A percentile compares a stretch with the other conserved stretches of the same genome.
These are phyloP conservation scores for Biscogniauxia mediterranea DNA, from an alignment of 2,329 filamentous ascomycete species.

Conservation along the genomic window DNA sequence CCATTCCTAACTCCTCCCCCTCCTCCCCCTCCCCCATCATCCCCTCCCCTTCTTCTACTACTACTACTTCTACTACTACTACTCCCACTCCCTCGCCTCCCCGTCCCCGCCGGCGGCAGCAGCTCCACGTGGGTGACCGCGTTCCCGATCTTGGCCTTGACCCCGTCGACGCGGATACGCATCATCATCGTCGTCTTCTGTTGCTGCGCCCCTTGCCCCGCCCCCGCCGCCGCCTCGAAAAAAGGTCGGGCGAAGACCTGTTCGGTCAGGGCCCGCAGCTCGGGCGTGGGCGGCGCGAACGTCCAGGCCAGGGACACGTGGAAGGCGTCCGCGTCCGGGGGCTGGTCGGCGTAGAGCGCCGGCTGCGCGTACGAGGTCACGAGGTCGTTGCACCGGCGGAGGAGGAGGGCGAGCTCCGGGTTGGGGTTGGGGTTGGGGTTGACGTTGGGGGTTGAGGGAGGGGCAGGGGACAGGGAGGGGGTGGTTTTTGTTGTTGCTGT, in stretches of 20 bases:
- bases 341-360: slow-evolving; percentile 57
- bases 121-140: slow-evolving; percentile 53
- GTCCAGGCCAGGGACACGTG: slow-evolving; percentile 92
- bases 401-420: slow-evolving; percentile 58
- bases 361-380: slow-evolving; percentile 64
- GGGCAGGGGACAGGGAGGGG: too few species aligned
- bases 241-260: slow-evolving; percentile 26
- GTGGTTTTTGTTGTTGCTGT: too few species aligned
- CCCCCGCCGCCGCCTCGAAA: not conserved
- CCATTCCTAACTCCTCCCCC: slow-evolving; percentile 4
- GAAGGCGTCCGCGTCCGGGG: slow-evolving; percentile 49
- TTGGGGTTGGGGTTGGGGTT: slow-evolving; percentile 36
- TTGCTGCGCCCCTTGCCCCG: too few species aligned
- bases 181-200: slow-evolving; percentile 28
- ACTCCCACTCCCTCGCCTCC: not conserved
- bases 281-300: slow-evolving; percentile 51
- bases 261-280: slow-evolving; percentile 39
- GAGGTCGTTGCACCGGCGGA: slow-evolving; percentile 65
- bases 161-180: slow-evolving; percentile 52
- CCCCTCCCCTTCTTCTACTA: not conserved
- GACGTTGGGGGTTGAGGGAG: not conserved
- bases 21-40: not conserved
- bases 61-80: not conserved
- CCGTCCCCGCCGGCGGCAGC: slow-evolving; percentile 29
- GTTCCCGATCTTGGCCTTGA: slow-evolving; percentile 78